Percentiles rank a stretch among this genome's conserved stretches.
These are phyloP conservation scores for Neurospora discreta DNA, from an alignment of 495 filamentous ascomycete species.

Conservation along the genomic window DNA sequence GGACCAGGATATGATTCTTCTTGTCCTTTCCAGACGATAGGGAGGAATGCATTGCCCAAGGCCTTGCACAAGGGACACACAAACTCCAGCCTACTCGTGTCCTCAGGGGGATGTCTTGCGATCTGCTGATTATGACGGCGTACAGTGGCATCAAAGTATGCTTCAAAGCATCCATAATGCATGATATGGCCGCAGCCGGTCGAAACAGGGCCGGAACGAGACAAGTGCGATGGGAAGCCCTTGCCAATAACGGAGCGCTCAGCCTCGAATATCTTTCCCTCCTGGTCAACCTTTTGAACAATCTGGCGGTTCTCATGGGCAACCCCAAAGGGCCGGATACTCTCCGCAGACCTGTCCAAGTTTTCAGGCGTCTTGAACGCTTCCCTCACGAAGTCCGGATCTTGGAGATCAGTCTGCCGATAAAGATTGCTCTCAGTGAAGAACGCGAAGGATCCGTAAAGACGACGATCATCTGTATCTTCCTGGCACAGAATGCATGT, in stretches of 20 bases:
- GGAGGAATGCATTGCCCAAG: slow-evolving; percentile 87
- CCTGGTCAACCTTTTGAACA: slow-evolving; percentile 62
- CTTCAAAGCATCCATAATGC: slow-evolving; percentile 93
- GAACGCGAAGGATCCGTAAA: slow-evolving; percentile 87
- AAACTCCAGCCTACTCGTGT: slow-evolving; percentile 67
- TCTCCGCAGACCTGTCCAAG: slow-evolving; percentile 73
- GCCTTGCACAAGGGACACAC: slow-evolving; percentile 98
- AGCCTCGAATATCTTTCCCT: slow-evolving; percentile 55
- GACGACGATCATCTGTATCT: slow-evolving; percentile 75
- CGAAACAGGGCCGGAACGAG: slow-evolving; percentile 66
- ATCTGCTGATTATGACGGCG: slow-evolving; percentile 84
- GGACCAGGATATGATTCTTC: slow-evolving; percentile 67
- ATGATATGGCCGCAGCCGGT: slow-evolving; percentile 96
- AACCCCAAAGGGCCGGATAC: slow-evolving; percentile 78
- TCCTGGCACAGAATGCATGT: slow-evolving; percentile 96
- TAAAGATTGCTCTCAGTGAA: slow-evolving; percentile 80
- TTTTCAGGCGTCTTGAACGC: slow-evolving; percentile 63
- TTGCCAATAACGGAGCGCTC: slow-evolving; percentile 80
- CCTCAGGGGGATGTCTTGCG: slow-evolving; percentile 83
- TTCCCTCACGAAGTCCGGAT: slow-evolving; percentile 77
- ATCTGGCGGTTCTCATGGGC: slow-evolving; percentile 70
- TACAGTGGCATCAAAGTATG: slow-evolving; percentile 70
- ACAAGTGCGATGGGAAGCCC: slow-evolving; percentile 64
- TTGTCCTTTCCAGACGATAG: slow-evolving; percentile 90
- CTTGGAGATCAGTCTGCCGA: slow-evolving; percentile 70